These are phyloP conservation scores for Backusella mclennaniae DNA, from an alignment of 192 early-diverging fungal genomes.

Conservation along the genomic window DNA sequence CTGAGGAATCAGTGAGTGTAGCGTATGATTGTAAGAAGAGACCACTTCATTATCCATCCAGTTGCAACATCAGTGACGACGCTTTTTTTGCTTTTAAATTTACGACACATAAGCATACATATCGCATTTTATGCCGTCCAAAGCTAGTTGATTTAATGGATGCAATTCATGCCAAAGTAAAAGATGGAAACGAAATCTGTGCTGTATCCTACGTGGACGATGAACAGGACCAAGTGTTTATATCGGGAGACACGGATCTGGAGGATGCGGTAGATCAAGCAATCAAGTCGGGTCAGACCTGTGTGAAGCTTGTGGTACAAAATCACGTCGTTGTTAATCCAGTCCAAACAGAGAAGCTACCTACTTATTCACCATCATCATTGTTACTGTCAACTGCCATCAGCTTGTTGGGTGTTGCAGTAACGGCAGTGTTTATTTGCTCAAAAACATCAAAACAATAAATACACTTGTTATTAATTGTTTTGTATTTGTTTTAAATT, in stretches of 20 bases:
- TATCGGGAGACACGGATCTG: background rate
- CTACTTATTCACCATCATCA: background rate
- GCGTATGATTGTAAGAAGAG: background rate
- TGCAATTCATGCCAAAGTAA: background rate
- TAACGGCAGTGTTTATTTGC: background rate
- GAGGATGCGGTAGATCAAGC: conserved; percentile 1
- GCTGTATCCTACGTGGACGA: background rate
- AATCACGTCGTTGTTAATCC: background rate
- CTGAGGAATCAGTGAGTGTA: background rate
- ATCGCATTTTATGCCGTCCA: background rate
- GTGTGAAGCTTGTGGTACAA: background rate
- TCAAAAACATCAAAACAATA: conserved; percentile 3
- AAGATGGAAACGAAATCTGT: background rate
- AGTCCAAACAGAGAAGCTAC: background rate
- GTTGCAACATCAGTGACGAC: background rate
- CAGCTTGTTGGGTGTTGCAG: background rate
- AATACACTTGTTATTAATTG: background rate
- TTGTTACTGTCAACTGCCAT: background rate
- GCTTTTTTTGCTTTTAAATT: background rate
- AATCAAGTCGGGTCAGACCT: background rate
- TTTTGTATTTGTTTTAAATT: background rate
- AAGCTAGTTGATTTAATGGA: background rate
- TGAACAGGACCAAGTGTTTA: background rate
- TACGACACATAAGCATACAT: background rate
- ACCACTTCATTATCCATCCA: background rate